Conservation (phyloP, 768 basidiomycete species). For the Leccinum variicolor region DNA sequence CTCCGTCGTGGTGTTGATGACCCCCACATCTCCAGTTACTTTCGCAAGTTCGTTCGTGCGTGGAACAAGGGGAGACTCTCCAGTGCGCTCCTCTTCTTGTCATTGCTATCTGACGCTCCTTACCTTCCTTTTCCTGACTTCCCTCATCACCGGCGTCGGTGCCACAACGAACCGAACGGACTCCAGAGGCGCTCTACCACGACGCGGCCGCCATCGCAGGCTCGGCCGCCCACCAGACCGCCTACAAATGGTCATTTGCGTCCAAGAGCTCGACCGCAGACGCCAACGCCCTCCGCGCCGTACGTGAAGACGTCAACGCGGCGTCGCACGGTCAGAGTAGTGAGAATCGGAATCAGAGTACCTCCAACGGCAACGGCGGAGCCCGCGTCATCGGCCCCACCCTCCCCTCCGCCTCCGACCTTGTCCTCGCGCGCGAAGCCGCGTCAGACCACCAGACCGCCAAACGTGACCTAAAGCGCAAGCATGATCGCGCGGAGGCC, state of each 20-base stretch:
- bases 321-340: conserved; percentile 33
- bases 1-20: conserved; percentile 27
- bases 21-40: conserved; percentile 55
- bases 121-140: not conserved
- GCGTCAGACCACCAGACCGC: conserved; percentile 48
- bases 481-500: conserved; percentile 61
- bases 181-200: conserved; percentile 53
- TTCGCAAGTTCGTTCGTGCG: conserved; percentile 88
- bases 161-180: not conserved
- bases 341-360: not conserved
- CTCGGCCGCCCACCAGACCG: conserved; percentile 66
- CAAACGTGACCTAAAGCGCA: conserved; percentile 58
- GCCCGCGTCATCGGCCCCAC: conserved; percentile 63
- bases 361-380: conserved; percentile 3
- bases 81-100: conserved; percentile 35
- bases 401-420: conserved; percentile 66
- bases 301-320: conserved; percentile 55
- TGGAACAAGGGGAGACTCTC: conserved; percentile 82
- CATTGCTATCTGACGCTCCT: not conserved
- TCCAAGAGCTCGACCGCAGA: conserved; percentile 62
- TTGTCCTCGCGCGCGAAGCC: conserved; percentile 66
- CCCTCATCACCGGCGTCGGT: not conserved
- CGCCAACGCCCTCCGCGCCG: conserved; percentile 50
- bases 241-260: conserved; percentile 87
- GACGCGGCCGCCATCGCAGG: conserved; percentile 55